Base-by-base conservation (phyloP, 305 asterid genomes). In the Lippia alba region DNA sequence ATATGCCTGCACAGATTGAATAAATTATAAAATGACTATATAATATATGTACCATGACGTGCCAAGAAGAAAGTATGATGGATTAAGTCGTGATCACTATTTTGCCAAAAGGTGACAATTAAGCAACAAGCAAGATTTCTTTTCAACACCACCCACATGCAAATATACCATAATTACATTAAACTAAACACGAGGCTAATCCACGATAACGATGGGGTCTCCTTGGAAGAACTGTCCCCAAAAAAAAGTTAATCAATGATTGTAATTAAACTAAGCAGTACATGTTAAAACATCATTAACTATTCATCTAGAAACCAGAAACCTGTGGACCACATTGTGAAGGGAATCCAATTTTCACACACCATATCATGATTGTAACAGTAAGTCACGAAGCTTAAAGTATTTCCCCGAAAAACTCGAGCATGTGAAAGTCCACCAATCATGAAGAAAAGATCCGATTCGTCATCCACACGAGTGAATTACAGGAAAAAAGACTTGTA, bases 1-100 rank as follows among this genome's bases (percentile, higher is more conserved):
- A 82, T 84, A 32, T 81, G 82, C 83, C 98, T 93, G 90, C 84
- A 82, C 55, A 58, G 9, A 54, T 57, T 66, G 54, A 67, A 67
- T 56, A 3, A 2, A 64, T 41, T 18, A 49, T 16, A 56, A 44
- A 44, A 44, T 44, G 12, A 44, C 11, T 17, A 61, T 41, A 61
- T 1, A 11, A 40, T 10, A 36, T 24, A 46, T 12, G 30, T 18
- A 24, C 8, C 20, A 6, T 7, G 18, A n/a, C 32, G 2, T 64
- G 66, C 66, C 39, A 8, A 8, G 41, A n/a, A 12, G 46, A 39
- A 36, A 48, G 54, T 12, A 48, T 4, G 54, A 11, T n/a, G 18
- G n/a, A 4, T 14, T 60, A 40, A 8, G 41, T 61, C 32, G 12
- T 41, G 56, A 62, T 30, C 9, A 12, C 14, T 12, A 12, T 41